Evolutionary conservation across 805 yeast species (phyloP).

Genomic region (Priceomyces castillae): DNA sequence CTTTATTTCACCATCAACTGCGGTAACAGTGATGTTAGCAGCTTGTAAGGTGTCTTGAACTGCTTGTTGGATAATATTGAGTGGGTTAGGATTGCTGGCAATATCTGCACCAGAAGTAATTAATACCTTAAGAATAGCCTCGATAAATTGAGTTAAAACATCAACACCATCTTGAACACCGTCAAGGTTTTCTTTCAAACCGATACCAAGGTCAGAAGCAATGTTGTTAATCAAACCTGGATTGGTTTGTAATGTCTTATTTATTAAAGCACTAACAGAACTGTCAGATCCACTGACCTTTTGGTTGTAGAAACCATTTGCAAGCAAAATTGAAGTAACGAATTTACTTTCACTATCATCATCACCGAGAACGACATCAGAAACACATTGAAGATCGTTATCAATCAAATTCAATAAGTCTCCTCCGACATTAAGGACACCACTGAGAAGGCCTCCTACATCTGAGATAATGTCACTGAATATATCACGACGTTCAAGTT

Average conservation of each 20-base stretch:
- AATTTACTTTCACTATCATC: slow-evolving; percentile 1
- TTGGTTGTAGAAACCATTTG: slow-evolving; percentile 7
- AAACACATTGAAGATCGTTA: slow-evolving; percentile 3
- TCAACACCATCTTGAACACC: slow-evolving; percentile 4
- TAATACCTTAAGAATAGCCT: slow-evolving; percentile 3
- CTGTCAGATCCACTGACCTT: slow-evolving; percentile 1
- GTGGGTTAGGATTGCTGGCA: slow-evolving; percentile 1
- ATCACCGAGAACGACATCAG: slow-evolving; percentile 7
- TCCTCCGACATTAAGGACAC: slow-evolving; percentile 2
- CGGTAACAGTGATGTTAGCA: slow-evolving; percentile 1
- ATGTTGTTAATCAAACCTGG: slow-evolving; percentile 6
- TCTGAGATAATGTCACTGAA: slow-evolving; percentile 1
- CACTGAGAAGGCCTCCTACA: slow-evolving; percentile 3
- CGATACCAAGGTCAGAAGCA: slow-evolving; percentile 6
- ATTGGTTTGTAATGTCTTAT: not conserved
- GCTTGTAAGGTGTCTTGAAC: not conserved
- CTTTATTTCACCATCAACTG: slow-evolving; percentile 2
- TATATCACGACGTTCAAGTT: slow-evolving; percentile 3
- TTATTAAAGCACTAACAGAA: not conserved
- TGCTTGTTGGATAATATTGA: not conserved
- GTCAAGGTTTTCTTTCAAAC: slow-evolving; percentile 2
- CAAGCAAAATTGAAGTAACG: slow-evolving; percentile 5
- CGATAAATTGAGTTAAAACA: slow-evolving; percentile 1
- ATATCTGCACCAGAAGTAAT: not conserved
- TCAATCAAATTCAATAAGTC: not conserved